phyloP scores from a whole-genome alignment of 805 yeast genomes.

The Pichia exigua region DNA sequence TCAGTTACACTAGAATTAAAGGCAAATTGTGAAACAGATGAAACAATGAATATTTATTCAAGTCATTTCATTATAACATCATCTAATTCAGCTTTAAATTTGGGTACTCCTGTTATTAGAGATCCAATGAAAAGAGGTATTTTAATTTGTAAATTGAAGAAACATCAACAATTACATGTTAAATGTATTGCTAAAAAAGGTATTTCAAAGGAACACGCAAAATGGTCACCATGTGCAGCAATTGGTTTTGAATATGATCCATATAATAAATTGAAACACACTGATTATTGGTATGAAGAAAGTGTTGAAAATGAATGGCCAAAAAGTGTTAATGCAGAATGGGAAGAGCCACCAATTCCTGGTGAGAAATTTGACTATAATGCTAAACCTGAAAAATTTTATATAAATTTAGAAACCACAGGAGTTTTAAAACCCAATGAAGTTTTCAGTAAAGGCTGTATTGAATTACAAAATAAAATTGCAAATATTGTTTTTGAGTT shows the following conservation, averaged over 20 bases:
- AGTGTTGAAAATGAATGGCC: slow-evolving; percentile 94
- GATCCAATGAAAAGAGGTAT: slow-evolving; percentile 78
- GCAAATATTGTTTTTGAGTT: slow-evolving; percentile 79
- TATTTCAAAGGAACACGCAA: slow-evolving; percentile 94
- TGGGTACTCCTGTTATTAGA: slow-evolving; percentile 82
- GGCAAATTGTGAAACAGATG: slow-evolving; percentile 81
- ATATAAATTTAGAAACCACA: slow-evolving; percentile 86
- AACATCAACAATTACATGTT: slow-evolving; percentile 82
- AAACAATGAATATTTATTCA: slow-evolving; percentile 84
- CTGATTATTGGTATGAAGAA: slow-evolving; percentile 94
- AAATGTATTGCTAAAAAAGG: slow-evolving; percentile 97
- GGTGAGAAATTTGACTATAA: slow-evolving; percentile 79
- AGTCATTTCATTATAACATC: slow-evolving; percentile 53
- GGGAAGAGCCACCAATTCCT: slow-evolving; percentile 91
- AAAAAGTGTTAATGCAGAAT: slow-evolving; percentile 73
- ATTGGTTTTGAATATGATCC: slow-evolving; percentile 97
- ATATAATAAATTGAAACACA: slow-evolving; percentile 95
- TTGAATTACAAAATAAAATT: slow-evolving; percentile 78
- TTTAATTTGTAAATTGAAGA: slow-evolving; percentile 82
- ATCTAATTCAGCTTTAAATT: slow-evolving; percentile 24
- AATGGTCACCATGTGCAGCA: slow-evolving; percentile 97
- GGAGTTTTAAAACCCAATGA: slow-evolving; percentile 86
- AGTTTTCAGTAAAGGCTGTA: slow-evolving; percentile 78
- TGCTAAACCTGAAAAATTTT: slow-evolving; percentile 75
- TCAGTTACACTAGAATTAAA: slow-evolving; percentile 79